Conservation (phyloP, 164 flowering plant species). For the Vitis rupestris region DNA sequence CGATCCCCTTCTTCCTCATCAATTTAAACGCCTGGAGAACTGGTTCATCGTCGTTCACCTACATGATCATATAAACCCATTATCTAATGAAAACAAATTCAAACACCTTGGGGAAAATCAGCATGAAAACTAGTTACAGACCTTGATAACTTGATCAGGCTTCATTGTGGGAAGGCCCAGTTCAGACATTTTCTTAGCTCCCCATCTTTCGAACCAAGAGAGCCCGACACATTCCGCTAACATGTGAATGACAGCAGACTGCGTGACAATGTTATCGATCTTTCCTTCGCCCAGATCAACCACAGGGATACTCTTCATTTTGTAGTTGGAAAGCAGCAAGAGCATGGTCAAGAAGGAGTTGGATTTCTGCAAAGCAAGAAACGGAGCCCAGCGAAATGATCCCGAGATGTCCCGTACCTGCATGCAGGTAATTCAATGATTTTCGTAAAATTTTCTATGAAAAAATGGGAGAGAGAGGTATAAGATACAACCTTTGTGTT, state of each 20-base stretch:
- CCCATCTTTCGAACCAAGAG: conserved; percentile 96
- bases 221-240: conserved; percentile 91
- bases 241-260: conserved; percentile 94
- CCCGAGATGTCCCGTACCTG: conserved; percentile 95
- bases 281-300: conserved; percentile 75
- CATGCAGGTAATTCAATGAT: conserved; percentile 1
- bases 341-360: conserved; percentile 92
- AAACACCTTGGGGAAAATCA: background rate
- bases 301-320: conserved; percentile 97
- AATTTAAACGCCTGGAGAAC: conserved; percentile 87
- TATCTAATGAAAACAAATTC: background rate
- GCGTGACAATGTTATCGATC: conserved; percentile 82
- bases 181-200: conserved; percentile 70
- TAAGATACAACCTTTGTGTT: conserved; percentile 61
- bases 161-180: conserved; percentile 83
- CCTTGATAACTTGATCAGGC: conserved; percentile 56
- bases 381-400: conserved; percentile 98
- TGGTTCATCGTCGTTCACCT: conserved; percentile 90
- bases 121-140: conserved; percentile 9
- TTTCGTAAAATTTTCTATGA: background rate
- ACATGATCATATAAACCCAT: conserved; percentile 7
- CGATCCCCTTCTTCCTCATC: conserved; percentile 75
- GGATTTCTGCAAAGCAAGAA: conserved; percentile 82
- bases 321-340: conserved; percentile 87
- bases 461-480: background rate